A percentile compares a stretch with the other conserved stretches of the same genome.
Evolutionary conservation across 345 rosid species (phyloP).

Genomic region (Euphorbia peplus): DNA sequence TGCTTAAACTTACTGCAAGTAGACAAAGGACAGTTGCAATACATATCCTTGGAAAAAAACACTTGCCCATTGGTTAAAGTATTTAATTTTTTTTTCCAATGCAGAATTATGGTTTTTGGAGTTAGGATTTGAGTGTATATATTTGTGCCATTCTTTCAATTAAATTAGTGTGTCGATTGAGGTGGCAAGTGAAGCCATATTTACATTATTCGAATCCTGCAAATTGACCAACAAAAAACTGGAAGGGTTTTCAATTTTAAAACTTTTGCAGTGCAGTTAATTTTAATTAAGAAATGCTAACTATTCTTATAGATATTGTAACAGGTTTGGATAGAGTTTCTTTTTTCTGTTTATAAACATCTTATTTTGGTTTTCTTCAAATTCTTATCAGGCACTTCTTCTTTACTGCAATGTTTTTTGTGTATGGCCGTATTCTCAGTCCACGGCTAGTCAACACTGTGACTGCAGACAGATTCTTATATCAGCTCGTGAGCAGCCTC

Average conservation of each 20-base stretch:
- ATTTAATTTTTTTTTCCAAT: too few relatives aligned
- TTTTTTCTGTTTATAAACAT: not conserved
- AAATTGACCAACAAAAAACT: not conserved
- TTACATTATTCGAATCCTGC: not conserved
- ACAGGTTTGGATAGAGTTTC: not conserved
- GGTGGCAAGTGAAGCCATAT: not conserved
- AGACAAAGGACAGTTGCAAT: not conserved
- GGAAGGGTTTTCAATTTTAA: not conserved
- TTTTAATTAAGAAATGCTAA: not conserved
- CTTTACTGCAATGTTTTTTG: conserved; percentile 95
- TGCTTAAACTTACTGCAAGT: not conserved
- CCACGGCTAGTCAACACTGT: conserved; percentile 89
- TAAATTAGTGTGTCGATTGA: not conserved
- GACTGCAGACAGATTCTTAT: conserved; percentile 72
- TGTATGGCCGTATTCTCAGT: conserved; percentile 91
- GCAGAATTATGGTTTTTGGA: not conserved
- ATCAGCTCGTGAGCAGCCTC: conserved; percentile 68
- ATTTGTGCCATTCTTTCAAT: not conserved
- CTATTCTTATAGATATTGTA: not conserved
- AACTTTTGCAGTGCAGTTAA: not conserved
- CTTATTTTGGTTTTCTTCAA: not conserved
- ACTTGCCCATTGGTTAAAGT: not conserved
- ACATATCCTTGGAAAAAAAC: not conserved
- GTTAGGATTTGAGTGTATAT: not conserved
- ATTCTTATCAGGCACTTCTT: conserved; percentile 76